Base-by-base conservation (phyloP, 164 flowering plant genomes). In the Vitis labrusca region DNA sequence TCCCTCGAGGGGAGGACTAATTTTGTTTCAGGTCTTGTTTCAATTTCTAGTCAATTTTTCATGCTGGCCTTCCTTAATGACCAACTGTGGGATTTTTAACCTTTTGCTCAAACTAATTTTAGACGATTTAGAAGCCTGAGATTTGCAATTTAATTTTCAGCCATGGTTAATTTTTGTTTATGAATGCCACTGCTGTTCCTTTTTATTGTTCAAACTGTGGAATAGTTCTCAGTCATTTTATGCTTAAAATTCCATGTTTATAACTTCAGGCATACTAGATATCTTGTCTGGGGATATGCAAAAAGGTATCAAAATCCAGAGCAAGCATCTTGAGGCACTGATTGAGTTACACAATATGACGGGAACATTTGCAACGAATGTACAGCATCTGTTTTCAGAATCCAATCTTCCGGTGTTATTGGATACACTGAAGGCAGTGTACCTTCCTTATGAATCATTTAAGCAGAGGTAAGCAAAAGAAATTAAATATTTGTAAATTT, bases 271-370 rank as follows among this genome's bases (percentile, higher is more conserved):
- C 68, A 71, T 92, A 72, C 69, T 96, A 70, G 99, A 96, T 78
- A 82, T 93, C 72, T 77, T 91, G 75, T 88, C 97, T 74, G 97
- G 97, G 61, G 98, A 92, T 78, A 80, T 88, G 83, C 85, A 92
- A 15, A 93, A 96, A 80, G 95, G 94, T 58, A 81, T 78, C 71
- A 92, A 86, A 81, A 79, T 96, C 68, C 97, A 93, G 78, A 82
- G 86, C 15, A 96, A 86, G 81, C 99, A 96, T 85, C 88, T 96
- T 10, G 94, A 88, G 73, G 91, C 94, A 30, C 77, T 96, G 71
- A 92, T 93, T 76, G 98, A 96, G 59, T 78, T 96, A 72, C 98
- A 96, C 79, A 92, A 85, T 68, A 85, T 88, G 85, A 92, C 98
- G 0, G 85, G 88, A 64, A 82, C 89, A 60, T 96, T 96, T 81